Evolutionary conservation across 345 rosid genomes (phyloP), one percentile per base, ranked within the genome.

Genomic region (Pistacia vera): DNA sequence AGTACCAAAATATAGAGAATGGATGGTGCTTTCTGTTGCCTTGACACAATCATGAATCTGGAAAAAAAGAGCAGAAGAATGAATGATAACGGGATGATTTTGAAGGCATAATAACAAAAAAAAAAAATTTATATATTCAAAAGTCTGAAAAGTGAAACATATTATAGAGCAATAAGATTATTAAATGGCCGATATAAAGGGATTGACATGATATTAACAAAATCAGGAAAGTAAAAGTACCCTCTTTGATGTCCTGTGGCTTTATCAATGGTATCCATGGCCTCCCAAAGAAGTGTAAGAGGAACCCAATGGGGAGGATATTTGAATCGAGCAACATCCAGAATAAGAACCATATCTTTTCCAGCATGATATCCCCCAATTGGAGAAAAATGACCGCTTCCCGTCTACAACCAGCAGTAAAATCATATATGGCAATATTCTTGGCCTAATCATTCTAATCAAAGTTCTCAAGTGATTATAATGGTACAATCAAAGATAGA

Each of bases 241-340:
- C 84, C 87, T 52, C 87, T 79, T 55, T 0, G 62, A 28, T 56
- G 81, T 48, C 79, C 81, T 2, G 84, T 81, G 13, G 83, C 64
- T 58, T 68, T 36, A 63, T 81, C 87, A 41, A 73, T 48, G 41
- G 82, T 72, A 66, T 79, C 58, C 87, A 84, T 78, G 66, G 83
- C 87, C 54, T 81, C 81, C 84, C 84, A 84, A 60, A 84, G 87
- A 70, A 84, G 84, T 12, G 76, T 46, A 55, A 81, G 82, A 25
- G 87, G 87, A 73, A 84, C 82, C 84, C 87, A 84, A 5, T 84
- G 87, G 11, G 84, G 83, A 28, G 83, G 84, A 59, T 84, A 84
- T 66, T 81, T 84, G 63, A 84, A 84, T 36, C 84, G 79, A 52
- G 84, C 84, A 66, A 84, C 87, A 70, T 84, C 87, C 79, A 81